A percentile compares a stretch with the other conserved stretches of the same genome.
Conservation (phyloP, 208 protist species). For the Leishmania mexicana region DNA sequence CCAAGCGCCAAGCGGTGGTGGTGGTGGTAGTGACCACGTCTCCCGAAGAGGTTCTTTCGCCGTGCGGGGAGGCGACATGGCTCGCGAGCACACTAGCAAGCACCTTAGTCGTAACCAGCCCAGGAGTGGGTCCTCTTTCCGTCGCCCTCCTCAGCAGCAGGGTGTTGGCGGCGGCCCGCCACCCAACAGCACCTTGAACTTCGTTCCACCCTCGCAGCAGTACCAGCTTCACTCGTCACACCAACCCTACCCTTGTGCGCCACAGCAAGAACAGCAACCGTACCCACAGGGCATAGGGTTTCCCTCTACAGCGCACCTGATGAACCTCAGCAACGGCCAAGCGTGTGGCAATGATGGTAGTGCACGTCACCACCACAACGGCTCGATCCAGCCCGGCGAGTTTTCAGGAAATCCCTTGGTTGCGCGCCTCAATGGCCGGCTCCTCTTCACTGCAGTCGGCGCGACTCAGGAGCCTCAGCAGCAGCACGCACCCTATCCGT, state of each 20-base stretch:
- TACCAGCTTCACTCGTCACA: background rate
- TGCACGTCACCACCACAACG: background rate
- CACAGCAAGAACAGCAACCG: background rate
- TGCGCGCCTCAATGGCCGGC: background rate
- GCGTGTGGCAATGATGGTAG: background rate
- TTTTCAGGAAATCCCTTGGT: background rate
- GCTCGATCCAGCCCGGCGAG: background rate
- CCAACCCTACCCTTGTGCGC: background rate
- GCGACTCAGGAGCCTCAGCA: background rate
- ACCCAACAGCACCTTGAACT: background rate
- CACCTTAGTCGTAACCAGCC: background rate
- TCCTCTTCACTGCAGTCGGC: background rate
- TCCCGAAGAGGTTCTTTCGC: background rate
- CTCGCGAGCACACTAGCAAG: background rate
- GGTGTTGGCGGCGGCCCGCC: no score
- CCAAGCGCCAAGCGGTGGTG: background rate
- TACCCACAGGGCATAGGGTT: background rate
- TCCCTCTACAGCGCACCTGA: background rate
- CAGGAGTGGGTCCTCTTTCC: constrained; percentile 13
- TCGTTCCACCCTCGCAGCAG: background rate
- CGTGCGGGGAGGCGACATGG: background rate
- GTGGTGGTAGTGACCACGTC: background rate
- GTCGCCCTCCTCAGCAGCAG: background rate
- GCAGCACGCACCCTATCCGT: background rate
- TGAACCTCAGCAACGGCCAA: background rate